Evolutionary conservation across 1,284 basidiomycete genomes (phyloP), one percentile per base, ranked within the genome.

Genomic region (Microbotryum lychnidis-dioicae): DNA sequence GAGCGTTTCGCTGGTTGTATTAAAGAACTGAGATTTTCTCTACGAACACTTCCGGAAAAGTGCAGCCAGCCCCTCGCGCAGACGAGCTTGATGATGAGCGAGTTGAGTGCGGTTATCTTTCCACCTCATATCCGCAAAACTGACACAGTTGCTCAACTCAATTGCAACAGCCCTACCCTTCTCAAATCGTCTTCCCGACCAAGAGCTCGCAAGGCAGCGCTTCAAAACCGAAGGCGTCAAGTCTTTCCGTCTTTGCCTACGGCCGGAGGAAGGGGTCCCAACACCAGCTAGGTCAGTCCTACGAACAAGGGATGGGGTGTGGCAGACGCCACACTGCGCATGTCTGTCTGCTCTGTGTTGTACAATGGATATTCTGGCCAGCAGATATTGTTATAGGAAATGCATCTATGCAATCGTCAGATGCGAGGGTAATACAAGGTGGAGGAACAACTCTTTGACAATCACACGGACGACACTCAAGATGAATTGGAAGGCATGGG

Each of bases 211-310:
- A 62, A 79, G 80, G 71, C 82, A 87, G 74, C 77, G 97, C 48
- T 87, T 73, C 68, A 81, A 84, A 9, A 76, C 82, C 68, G 80
- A 81, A 63, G 84, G 85, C 4, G 87, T 97, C 46, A 82, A 78
- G 74, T 87, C 87, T 66, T 87, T 85, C 77, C 78, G 91, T 57
- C 81, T 96, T 33, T 91, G 91, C 75, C 93, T 97, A 75, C 81
- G 82, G 67, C 87, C 87, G 1, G 91, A 91, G 20, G 87, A 97
- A 71, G 92, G 89, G 0, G 85, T 97, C 14, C 92, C 96, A 74
- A 91, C 97, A 68, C 93, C 93, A 5, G 92, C 92, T 2, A 92
- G 93, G 42, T 96, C 90, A 91, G 96, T 76, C 91, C 25, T 25
- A 25, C 25, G 25, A 25, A 25, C 25, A 25, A 4, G 25, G 4